These are phyloP conservation scores for Starmerella potacharoeniae DNA, from an alignment of 805 yeast species.

Conservation along the genomic window DNA sequence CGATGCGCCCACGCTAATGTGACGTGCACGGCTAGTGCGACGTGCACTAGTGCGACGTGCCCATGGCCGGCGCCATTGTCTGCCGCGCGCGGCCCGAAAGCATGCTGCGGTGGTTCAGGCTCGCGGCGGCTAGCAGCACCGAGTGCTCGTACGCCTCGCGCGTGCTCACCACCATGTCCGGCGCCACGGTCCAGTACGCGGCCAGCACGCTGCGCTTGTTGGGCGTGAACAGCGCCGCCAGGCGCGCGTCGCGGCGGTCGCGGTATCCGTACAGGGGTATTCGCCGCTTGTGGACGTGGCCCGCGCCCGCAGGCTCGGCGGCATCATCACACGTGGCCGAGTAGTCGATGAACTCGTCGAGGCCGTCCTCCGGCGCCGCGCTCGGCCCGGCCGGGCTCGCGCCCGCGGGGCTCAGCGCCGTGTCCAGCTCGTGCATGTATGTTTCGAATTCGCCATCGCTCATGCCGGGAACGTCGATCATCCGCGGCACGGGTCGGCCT, in stretches of 20 bases:
- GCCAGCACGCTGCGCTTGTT: constrained; percentile 22
- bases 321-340: not conserved
- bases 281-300: not conserved
- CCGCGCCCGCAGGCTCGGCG: not conserved
- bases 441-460: not conserved
- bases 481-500: not conserved
- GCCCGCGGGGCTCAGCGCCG: not conserved
- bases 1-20: too few species aligned
- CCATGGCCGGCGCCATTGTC: constrained; percentile 22
- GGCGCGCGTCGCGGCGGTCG: not conserved
- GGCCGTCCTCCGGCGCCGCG: not conserved
- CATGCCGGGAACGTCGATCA: not conserved
- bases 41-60: constrained; percentile 6
- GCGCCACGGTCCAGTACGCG: constrained; percentile 23
- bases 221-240: constrained; percentile 17
- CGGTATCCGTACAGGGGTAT: constrained; percentile 8
- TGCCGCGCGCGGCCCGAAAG: constrained; percentile 27
- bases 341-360: constrained; percentile 6
- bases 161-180: constrained; percentile 13
- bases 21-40: not conserved
- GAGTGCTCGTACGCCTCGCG: constrained; percentile 22
- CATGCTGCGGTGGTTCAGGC: constrained; percentile 25
- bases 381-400: not conserved
- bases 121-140: constrained; percentile 23
- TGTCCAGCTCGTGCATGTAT: not conserved